Conservation (phyloP, 83 land plant species). For the Diphasiastrum complanatum region DNA sequence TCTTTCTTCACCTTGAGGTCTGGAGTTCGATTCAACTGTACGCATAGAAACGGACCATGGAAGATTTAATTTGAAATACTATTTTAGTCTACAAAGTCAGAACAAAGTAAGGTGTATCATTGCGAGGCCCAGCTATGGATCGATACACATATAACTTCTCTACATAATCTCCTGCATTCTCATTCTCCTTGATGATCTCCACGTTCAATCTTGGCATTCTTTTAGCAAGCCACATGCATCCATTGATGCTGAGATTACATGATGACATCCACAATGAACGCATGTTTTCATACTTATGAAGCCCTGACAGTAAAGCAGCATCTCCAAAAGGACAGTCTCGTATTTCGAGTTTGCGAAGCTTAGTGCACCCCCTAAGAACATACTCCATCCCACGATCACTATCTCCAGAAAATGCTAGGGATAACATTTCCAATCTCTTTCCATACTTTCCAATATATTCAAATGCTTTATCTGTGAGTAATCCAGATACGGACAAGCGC, state of each 20-base stretch:
- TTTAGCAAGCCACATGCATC: slow-evolving; percentile 49
- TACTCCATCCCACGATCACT: slow-evolving; percentile 53
- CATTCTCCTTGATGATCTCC: slow-evolving; percentile 60
- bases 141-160: no score
- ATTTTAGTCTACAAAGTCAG: no score
- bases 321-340: slow-evolving; percentile 73
- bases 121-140: no score
- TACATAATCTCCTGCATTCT: no score
- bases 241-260: slow-evolving; percentile 52
- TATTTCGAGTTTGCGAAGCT: slow-evolving; percentile 64
- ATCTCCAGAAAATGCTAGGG: slow-evolving; percentile 68
- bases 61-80: no score
- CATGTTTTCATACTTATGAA: slow-evolving; percentile 69
- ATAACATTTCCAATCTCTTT: slow-evolving; percentile 64
- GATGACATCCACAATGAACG: slow-evolving; percentile 90
- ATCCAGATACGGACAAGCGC: slow-evolving; percentile 55
- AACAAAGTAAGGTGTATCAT: no score
- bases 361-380: slow-evolving; percentile 61
- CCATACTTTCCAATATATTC: slow-evolving; percentile 59
- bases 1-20: no score
- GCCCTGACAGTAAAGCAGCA: slow-evolving; percentile 44
- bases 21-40: no score
- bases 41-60: no score
- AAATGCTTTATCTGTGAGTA: slow-evolving; percentile 64
- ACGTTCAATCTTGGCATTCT: slow-evolving; percentile 61